Conservation (phyloP, 2,329 filamentous ascomycete genomes). For the Colletotrichum sp. region DNA sequence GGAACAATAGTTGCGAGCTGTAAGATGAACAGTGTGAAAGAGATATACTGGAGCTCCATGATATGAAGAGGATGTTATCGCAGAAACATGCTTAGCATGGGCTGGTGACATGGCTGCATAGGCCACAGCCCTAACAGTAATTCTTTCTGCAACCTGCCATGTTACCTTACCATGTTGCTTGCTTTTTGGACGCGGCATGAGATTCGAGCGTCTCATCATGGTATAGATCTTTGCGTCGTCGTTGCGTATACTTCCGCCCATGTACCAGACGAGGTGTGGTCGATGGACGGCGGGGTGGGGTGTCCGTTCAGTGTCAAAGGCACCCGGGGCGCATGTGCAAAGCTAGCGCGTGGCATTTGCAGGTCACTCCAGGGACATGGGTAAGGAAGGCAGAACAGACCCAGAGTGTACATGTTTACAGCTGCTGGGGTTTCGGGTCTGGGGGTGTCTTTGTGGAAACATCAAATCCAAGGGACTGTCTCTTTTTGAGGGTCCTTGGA, state of each 20-base stretch:
- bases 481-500: neutral
- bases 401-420: neutral
- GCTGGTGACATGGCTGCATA: neutral
- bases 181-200: neutral
- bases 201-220: neutral
- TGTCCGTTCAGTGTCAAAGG: neutral
- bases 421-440: neutral
- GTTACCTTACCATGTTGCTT: neutral
- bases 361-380: neutral
- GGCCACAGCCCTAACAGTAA: neutral
- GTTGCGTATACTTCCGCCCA: neutral
- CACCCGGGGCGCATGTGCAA: neutral
- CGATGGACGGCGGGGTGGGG: neutral
- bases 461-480: neutral
- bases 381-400: neutral
- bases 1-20: neutral
- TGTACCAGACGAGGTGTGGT: neutral
- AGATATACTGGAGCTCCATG: neutral
- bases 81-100: neutral
- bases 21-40: neutral
- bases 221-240: neutral
- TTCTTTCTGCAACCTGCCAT: neutral
- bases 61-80: neutral
- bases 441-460: neutral
- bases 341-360: neutral